Evolutionary conservation across 2,329 filamentous ascomycete genomes (phyloP), one percentile per base, ranked within the genome.

Genomic region (Calonectria pseudoturangicola): DNA sequence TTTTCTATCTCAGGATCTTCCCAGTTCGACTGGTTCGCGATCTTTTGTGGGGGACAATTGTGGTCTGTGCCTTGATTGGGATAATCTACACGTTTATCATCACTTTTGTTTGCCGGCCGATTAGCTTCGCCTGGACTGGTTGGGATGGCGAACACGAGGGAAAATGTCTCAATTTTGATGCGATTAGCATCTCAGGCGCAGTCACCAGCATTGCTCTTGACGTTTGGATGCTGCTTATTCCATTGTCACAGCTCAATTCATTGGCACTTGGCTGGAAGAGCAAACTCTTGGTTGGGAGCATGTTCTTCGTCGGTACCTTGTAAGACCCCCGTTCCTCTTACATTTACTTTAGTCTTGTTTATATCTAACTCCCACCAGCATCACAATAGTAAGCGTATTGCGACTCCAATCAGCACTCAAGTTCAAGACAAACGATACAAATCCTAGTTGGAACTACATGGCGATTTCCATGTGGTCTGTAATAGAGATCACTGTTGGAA

Each of bases 201-300:
- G 7, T 28, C 25, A 50, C 9, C 25, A 50, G 47, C 27, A 50
- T 50, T 16, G 47, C 27, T 50, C 25, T 50, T 2, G 47, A 50
- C 16, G 4, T 50, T 2, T 50, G 47, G 47, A 50, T 50, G 13
- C 28, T 50, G 25, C 10, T 16, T 15, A 13, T 50, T 21, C 47
- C 47, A 21, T 28, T 50, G 8, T 50, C 47, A 6, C 47, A 50
- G 47, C 25, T 50, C 47, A 50, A 50, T 12, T 50, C 47, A 28
- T 13, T 50, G 47, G 25, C 25, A 28, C 47, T 50, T 50, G 47
- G 16, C 8, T 28, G 47, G 47, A 50, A 28, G 25, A 27, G 25
- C 27, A 50, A 50, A 27, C 25, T 50, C 25, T 50, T 50, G 25
- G 47, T 50, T 28, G 47, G 12, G 47, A 50, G 47, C 47, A 50